Evolutionary conservation across 2,329 filamentous ascomycete genomes (phyloP).

Genomic region (Colletotrichum tropicicola): DNA sequence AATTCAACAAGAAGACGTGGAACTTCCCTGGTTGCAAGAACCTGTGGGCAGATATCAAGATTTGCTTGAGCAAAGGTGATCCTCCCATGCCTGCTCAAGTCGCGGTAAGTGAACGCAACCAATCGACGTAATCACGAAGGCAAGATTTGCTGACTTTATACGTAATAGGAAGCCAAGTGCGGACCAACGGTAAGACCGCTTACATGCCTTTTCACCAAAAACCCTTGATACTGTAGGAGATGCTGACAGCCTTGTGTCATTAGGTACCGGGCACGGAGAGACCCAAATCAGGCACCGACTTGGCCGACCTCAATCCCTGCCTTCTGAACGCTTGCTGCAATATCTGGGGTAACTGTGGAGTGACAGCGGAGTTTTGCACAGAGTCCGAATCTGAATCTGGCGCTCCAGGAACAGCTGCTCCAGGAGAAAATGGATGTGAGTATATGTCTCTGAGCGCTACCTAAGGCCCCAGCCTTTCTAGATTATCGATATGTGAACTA

Average conservation of each 20-base stretch:
- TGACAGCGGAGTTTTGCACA: background rate
- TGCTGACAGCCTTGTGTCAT: too few relatives aligned
- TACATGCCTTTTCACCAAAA: too few relatives aligned
- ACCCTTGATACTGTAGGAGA: too few relatives aligned
- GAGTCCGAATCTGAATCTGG: background rate
- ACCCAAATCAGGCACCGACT: background rate
- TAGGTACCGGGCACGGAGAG: background rate
- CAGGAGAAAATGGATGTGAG: slow-evolving; percentile 10
- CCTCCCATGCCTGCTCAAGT: background rate
- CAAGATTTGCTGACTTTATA: too few relatives aligned
- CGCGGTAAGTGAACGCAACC: background rate
- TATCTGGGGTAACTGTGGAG: slow-evolving; percentile 16
- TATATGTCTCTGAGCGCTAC: too few relatives aligned
- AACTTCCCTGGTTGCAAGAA: slow-evolving; percentile 10
- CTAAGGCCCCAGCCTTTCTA: too few relatives aligned
- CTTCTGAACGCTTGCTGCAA: slow-evolving; percentile 19
- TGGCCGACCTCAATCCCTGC: slow-evolving; percentile 15
- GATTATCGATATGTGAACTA: too few relatives aligned
- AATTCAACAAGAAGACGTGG: slow-evolving; percentile 52
- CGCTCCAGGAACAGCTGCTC: background rate
- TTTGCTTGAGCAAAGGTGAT: background rate
- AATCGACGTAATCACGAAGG: too few relatives aligned
- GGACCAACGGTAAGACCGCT: background rate
- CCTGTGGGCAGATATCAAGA: background rate
- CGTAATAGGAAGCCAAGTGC: too few relatives aligned